phyloP scores from a whole-genome alignment of 768 basidiomycete genomes.

The Daedaleopsis nitida region DNA sequence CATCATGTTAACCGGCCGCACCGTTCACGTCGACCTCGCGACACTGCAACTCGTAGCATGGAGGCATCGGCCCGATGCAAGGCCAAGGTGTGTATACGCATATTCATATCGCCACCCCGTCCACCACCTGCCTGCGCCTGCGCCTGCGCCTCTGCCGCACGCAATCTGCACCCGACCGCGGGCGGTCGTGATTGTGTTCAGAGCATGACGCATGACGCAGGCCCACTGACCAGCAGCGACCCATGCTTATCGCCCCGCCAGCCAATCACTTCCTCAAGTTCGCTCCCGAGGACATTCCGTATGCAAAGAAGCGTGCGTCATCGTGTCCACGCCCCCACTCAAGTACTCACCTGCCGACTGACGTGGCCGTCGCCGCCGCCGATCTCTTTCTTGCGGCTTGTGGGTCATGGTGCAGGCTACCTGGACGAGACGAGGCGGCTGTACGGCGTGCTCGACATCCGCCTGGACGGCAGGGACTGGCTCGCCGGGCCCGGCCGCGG shows the following conservation, averaged over 20 bases:
- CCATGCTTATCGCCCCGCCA: background rate
- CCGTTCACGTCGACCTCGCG: no score
- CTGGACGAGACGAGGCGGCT: conserved; percentile 79
- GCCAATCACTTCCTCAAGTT: conserved; percentile 65
- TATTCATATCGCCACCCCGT: background rate
- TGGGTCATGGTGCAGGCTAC: conserved; percentile 57
- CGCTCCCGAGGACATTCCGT: conserved; percentile 70
- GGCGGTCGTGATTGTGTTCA: background rate
- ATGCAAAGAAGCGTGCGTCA: conserved; percentile 59
- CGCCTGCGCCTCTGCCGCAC: background rate
- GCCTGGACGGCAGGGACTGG: conserved; percentile 69
- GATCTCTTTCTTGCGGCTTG: background rate
- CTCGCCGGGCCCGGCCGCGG: conserved; percentile 74
- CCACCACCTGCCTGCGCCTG: background rate
- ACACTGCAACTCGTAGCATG: conserved; percentile 52
- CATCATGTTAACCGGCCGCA: no score
- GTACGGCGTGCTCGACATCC: conserved; percentile 78
- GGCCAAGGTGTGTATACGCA: conserved; percentile 48
- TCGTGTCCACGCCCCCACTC: background rate
- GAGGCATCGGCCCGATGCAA: conserved; percentile 82
- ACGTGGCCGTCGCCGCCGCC: background rate
- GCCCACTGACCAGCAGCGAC: background rate
- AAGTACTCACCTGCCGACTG: background rate
- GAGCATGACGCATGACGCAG: background rate
- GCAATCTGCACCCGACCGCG: background rate